A percentile compares a stretch with the other conserved stretches of the same genome.
These are phyloP conservation scores for Lippia alba DNA, from an alignment of 305 asterid species.

Conservation along the genomic window DNA sequence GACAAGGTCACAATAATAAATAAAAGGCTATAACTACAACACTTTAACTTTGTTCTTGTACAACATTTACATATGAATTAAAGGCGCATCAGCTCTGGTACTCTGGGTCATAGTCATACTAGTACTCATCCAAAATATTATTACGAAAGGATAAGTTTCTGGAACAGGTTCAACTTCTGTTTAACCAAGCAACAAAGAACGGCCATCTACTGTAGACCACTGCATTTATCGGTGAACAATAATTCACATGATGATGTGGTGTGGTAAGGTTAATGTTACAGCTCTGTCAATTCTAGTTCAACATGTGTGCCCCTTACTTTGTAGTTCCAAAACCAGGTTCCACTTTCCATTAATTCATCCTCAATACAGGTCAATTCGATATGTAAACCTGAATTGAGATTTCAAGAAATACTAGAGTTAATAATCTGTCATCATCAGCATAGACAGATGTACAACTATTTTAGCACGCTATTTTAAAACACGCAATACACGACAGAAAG, in stretches of 20 bases:
- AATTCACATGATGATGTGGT: slow-evolving; percentile 59
- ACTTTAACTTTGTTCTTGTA: slow-evolving; percentile 32
- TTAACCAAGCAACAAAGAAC: slow-evolving; percentile 66
- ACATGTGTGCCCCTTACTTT: slow-evolving; percentile 62
- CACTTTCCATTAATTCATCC: slow-evolving; percentile 69
- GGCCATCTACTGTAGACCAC: slow-evolving; percentile 29
- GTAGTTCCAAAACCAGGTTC: slow-evolving; percentile 97
- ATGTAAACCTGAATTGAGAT: slow-evolving; percentile 61
- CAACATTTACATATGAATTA: slow-evolving; percentile 46
- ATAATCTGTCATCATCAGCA: slow-evolving; percentile 11
- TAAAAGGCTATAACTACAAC: slow-evolving; percentile 11
- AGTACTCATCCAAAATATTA: slow-evolving; percentile 32
- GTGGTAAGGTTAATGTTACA: slow-evolving; percentile 35
- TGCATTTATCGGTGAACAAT: slow-evolving; percentile 67
- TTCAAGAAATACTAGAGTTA: slow-evolving; percentile 28
- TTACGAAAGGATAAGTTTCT: slow-evolving; percentile 32
- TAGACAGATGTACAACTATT: slow-evolving; percentile 11
- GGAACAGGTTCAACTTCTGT: slow-evolving; percentile 83
- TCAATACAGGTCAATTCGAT: slow-evolving; percentile 66
- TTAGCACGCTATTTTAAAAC: slow-evolving; percentile 17
- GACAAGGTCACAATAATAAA: background rate
- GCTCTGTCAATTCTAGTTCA: slow-evolving; percentile 72
- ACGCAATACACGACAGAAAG: slow-evolving; percentile 19
- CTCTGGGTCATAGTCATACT: slow-evolving; percentile 28
- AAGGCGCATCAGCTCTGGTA: slow-evolving; percentile 41